phyloP scores from a whole-genome alignment of 176 grass and related monocot species.

The bread wheat (Triticum aestivum) region IWGSC_CS_RefSeq_v2.1 NC_057801.1:640283060-640283559 shows the following conservation, averaged over 20 bases:
- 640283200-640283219: neutral
- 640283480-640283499: no score
- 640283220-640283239: no score
- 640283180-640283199: neutral
- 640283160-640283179: no score
- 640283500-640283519: no score
- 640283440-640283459: neutral
- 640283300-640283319: no score
- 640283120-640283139: no score
- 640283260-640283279: neutral
- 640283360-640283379: no score
- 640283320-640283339: no score
- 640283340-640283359: no score
- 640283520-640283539: neutral
- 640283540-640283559: neutral
- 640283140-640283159: no score
- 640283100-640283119: neutral
- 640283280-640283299: neutral
- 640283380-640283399: no score
- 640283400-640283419: neutral
- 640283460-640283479: neutral
- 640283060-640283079: neutral
- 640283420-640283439: conserved; percentile 10
- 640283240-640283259: no score
- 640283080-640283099: neutral